Evolutionary conservation across 225 moss, liverwort and hornwort genomes (phyloP).

Genomic region (Climacium dendroides): DNA sequence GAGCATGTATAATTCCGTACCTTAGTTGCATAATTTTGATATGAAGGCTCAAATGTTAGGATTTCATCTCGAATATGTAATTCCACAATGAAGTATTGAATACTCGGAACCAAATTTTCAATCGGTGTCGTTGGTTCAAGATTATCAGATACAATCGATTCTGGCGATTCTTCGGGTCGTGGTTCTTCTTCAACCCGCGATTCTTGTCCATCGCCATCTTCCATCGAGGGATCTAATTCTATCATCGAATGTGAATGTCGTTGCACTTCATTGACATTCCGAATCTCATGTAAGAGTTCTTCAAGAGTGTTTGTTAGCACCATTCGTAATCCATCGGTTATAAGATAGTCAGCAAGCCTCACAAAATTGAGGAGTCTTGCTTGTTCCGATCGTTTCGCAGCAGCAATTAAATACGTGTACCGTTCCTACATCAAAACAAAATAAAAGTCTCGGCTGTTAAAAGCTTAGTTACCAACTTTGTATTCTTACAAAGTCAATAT

Average conservation of each 20-base stretch:
- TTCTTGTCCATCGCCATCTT: neutral
- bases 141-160: accelerated
- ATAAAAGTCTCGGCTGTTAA: neutral
- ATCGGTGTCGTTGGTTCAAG: no score
- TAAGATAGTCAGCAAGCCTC: constrained; percentile 59
- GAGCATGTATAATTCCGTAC: neutral
- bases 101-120: neutral
- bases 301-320: constrained; percentile 38
- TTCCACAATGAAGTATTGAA: constrained; percentile 47
- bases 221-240: neutral
- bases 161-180: accelerated
- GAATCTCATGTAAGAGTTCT: constrained; percentile 21
- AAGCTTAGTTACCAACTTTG: neutral
- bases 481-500: neutral
- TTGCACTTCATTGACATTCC: neutral
- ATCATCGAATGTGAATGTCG: neutral
- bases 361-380: constrained; percentile 57
- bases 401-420: constrained; percentile 57
- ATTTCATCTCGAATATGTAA: constrained; percentile 33
- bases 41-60: constrained; percentile 13
- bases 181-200: neutral
- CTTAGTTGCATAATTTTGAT: constrained; percentile 1
- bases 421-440: constrained; percentile 18
- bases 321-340: constrained; percentile 38
- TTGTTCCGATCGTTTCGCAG: constrained; percentile 66